phyloP scores from a whole-genome alignment of 768 basidiomycete species.

The Mycena rebaudengoi region DNA sequence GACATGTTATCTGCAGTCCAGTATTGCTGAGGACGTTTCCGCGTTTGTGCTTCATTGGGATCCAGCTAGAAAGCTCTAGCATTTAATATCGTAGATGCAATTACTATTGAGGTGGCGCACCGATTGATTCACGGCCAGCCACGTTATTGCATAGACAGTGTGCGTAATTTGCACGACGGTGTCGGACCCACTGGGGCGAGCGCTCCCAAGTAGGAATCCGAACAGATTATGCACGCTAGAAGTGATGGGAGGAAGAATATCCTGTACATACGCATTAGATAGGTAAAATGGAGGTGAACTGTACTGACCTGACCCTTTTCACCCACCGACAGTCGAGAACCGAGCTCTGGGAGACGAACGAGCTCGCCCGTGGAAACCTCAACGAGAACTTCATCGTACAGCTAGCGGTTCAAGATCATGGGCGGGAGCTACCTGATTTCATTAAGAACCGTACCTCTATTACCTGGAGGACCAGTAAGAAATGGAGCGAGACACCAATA shows the following conservation, averaged over 20 bases:
- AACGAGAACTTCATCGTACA: conserved; percentile 84
- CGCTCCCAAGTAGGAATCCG: conserved; percentile 53
- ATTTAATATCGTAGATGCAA: too few species aligned
- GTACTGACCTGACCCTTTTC: conserved; percentile 74
- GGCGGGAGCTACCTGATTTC: conserved; percentile 14
- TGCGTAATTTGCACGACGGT: conserved; percentile 79
- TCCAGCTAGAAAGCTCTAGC: conserved; percentile 74
- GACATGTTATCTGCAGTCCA: conserved; percentile 75
- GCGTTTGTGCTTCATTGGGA: conserved; percentile 57
- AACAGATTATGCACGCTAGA: conserved; percentile 55
- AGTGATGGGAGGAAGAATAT: conserved; percentile 68
- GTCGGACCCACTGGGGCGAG: conserved; percentile 55
- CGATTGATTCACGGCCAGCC: conserved; percentile 89
- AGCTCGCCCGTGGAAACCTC: conserved; percentile 71
- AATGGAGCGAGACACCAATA: background rate
- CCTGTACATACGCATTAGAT: conserved; percentile 47
- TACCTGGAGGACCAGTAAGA: conserved; percentile 52
- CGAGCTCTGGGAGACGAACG: conserved; percentile 80
- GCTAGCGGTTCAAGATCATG: conserved; percentile 48
- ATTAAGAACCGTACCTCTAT: conserved; percentile 70
- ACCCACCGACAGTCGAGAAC: conserved; percentile 78
- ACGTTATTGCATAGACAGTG: conserved; percentile 81
- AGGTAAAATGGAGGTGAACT: background rate
- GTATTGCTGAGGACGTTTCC: conserved; percentile 75
- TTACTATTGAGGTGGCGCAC: conserved; percentile 49